Conservation (phyloP, 768 basidiomycete species). For the Tricholoma bakamatsutake region DNA sequence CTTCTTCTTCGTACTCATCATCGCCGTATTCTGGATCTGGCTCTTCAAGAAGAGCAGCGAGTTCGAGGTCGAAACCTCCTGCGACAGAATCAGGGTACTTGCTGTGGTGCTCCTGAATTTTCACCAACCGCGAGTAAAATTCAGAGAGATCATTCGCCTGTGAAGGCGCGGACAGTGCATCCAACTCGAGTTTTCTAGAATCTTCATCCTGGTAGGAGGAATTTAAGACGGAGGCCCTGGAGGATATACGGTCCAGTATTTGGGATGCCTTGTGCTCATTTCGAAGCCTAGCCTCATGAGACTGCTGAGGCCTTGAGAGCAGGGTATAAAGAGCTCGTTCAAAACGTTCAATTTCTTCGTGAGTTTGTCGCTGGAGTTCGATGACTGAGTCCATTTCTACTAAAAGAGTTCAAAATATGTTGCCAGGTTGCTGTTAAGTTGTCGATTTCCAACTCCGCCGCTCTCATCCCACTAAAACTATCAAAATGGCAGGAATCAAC, state of each 20-base stretch:
- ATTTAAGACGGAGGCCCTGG: constrained; percentile 59
- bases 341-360: constrained; percentile 93
- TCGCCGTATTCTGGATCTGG: constrained; percentile 71
- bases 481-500: constrained; percentile 76
- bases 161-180: constrained; percentile 50
- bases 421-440: constrained; percentile 6
- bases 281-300: constrained; percentile 61
- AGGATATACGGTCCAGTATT: constrained; percentile 78
- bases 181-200: constrained; percentile 60
- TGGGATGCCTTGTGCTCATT: constrained; percentile 89
- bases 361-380: constrained; percentile 91
- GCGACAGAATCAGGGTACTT: constrained; percentile 89
- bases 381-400: constrained; percentile 82
- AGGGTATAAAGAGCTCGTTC: constrained; percentile 83
- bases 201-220: constrained; percentile 76
- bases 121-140: constrained; percentile 93
- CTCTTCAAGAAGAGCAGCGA: constrained; percentile 77
- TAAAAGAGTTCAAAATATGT: constrained; percentile 10
- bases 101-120: constrained; percentile 93
- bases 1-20: constrained; percentile 76
- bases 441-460: constrained; percentile 54
- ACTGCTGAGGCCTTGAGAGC: constrained; percentile 58
- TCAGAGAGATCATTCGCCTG: constrained; percentile 77
- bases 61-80: constrained; percentile 78
- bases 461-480: constrained; percentile 27